Percentiles rank a stretch among this genome's conserved stretches.
Conservation (phyloP, 306 rosid genomes). For the Chamaecrista fasciculata region DNA sequence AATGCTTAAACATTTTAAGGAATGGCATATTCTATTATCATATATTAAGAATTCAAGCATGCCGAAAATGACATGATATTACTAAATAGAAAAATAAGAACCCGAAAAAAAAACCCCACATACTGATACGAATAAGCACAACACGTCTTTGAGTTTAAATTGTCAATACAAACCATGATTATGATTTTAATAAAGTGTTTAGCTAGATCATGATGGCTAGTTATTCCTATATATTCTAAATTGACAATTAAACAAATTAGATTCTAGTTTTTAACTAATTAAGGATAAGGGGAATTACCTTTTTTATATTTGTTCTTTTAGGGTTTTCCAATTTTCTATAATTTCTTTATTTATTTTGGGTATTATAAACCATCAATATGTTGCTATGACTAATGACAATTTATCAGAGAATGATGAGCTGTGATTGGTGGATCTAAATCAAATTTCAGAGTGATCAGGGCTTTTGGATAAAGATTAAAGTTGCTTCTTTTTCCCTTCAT, state of each 20-base stretch:
- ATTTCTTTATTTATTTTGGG: not conserved
- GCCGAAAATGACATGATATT: not conserved
- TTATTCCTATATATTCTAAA: not conserved
- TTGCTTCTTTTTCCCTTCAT: not conserved
- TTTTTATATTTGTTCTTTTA: not conserved
- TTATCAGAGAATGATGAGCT: conserved; percentile 19
- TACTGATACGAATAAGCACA: not conserved
- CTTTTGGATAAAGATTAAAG: conserved; percentile 31
- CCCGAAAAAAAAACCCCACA: no score
- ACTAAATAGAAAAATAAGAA: not conserved
- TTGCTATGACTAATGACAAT: conserved; percentile 28
- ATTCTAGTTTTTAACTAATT: conserved; percentile 11
- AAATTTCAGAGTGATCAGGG: conserved; percentile 11
- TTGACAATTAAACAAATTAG: conserved; percentile 8
- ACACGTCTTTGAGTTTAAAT: conserved; percentile 19
- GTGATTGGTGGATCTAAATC: conserved; percentile 70
- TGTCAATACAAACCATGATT: not conserved
- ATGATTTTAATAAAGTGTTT: not conserved
- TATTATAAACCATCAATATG: conserved; percentile 10
- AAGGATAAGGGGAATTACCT: not conserved
- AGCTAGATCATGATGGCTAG: not conserved
- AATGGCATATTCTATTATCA: no score
- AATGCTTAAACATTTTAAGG: not conserved
- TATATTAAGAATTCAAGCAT: no score
- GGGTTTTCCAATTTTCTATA: no score